A percentile compares a stretch with the other conserved stretches of the same genome.
These are phyloP conservation scores for Macrophomina tecta DNA, from an alignment of 2,329 filamentous ascomycete genomes.

Conservation along the genomic window DNA sequence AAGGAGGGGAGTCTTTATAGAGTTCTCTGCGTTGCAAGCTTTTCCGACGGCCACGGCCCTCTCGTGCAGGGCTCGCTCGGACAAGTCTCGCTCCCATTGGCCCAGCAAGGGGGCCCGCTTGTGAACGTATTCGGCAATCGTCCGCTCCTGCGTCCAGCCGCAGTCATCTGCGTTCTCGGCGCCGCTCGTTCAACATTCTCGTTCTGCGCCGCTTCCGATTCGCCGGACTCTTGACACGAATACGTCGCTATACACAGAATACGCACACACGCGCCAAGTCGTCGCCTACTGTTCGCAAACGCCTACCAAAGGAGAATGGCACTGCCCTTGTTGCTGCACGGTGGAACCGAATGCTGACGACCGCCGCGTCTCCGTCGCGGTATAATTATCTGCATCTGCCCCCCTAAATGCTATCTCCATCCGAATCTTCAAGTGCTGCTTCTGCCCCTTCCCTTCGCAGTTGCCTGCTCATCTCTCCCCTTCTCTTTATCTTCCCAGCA, in stretches of 20 bases:
- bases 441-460: neutral
- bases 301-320: neutral
- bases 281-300: neutral
- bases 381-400: neutral
- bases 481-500: neutral
- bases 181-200: neutral
- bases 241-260: slow-evolving; percentile 1
- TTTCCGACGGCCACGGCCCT: neutral
- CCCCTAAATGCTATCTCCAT: neutral
- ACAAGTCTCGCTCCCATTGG: neutral
- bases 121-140: neutral
- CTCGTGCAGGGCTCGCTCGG: slow-evolving; percentile 8
- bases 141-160: neutral
- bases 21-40: neutral
- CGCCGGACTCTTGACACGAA: neutral
- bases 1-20: neutral
- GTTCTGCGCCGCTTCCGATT: neutral
- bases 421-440: neutral
- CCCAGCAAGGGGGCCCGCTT: neutral
- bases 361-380: neutral
- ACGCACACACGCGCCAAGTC: slow-evolving; percentile 11
- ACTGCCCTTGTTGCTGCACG: slow-evolving; percentile 17
- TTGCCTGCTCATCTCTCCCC: neutral
- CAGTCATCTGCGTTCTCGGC: neutral
- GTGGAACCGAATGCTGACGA: neutral